Base-by-base conservation (phyloP, 2,329 filamentous ascomycete species). In the Aspergillus alliaceus region DNA sequence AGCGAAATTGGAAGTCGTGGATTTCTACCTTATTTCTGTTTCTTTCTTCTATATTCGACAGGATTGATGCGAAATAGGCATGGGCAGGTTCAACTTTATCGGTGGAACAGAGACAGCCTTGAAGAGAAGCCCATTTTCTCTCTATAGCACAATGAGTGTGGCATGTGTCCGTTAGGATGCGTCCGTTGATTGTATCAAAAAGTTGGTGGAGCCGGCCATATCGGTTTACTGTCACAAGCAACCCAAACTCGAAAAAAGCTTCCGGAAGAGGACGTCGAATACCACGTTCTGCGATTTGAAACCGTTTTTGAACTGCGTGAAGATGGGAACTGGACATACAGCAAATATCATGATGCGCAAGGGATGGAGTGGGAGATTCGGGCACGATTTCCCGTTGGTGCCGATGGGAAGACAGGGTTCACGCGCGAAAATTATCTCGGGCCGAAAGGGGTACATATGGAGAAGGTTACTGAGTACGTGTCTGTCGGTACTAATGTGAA, bases 351-450 rank as follows among this genome's bases (percentile, higher is more conserved):
- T 2, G 63, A 68, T 54, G n/a, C 56, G 3, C 9, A 56, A 22
- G 67, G 66, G 4, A 49, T 58, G 22, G 34, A 50, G 11, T 57
- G 44, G 2, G 42, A 42, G 6, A 51, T 74, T 6, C 58, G 64
- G 18, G 61, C 64, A 4, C 63, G 53, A 2, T 77, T 70, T 57
- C 65, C 81, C 1, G 67, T 79, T 8, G 80, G 75, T 0, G 78
- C 79, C 0, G 80, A 82, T 65, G 80, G 80, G 1, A 82, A 82
- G 62, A 77, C 69, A 6, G 80, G 80, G 0, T 71, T 77, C 34
- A 75, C 76, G 8, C 67, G 79, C 14, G 82, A 82, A 57, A 63
- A 71, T 12, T 82, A 79, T 57, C 69, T 82, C 4, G 79, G 82
- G 56, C 69, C 70, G 1, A 69, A 70, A 9, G 77, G 75, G 0